Evolutionary conservation across 208 protist species (phyloP), one percentile per base, ranked within the genome.

Genomic region (Trypanosoma mega): DNA sequence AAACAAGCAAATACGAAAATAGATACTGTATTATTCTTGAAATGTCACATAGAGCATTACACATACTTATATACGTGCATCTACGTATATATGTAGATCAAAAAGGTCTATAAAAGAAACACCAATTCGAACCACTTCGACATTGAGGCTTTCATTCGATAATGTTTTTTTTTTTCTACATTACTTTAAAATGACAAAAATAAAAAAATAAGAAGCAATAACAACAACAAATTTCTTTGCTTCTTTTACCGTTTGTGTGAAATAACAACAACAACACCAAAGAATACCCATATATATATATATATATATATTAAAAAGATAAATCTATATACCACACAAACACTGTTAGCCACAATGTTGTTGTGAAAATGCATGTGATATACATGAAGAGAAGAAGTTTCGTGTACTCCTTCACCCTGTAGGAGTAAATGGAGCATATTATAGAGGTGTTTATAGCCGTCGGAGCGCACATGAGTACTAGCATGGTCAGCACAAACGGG

Each of bases 361-460:
- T 76, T 20, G 82, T 82, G 29, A 80, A 52, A 31, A 77, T 75
- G 23, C 70, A 76, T 6, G 62, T 63, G 16, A 74, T 34, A 74
- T 90, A 82, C 85, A 85, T 86, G 51, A 72, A 71, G 33, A 85
- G 77, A 16, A 92, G 76, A 65, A 90, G 73, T 34, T 72, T 74
- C 5, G 77, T 45, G 69, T 80, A 87, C 47, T 80, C 69, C 16
- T 70, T 50, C 8, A 72, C 62, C 52, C 83, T 76, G 47, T 85
- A 90, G 41, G 52, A 60, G 59, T 86, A 68, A 63, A 84, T 76
- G 26, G 76, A 68, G 71, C 78, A 87, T 45, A 89, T 74, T 23
- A 85, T 72, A 5, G 78, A 86, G 24, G 77, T 71, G 61, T 91
- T 88, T 5, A 88, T 76, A 1, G 80, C 78, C 1, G 84, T 68